These are phyloP conservation scores for Ormosia semicastrata DNA, from an alignment of 306 rosid species.

Conservation along the genomic window DNA sequence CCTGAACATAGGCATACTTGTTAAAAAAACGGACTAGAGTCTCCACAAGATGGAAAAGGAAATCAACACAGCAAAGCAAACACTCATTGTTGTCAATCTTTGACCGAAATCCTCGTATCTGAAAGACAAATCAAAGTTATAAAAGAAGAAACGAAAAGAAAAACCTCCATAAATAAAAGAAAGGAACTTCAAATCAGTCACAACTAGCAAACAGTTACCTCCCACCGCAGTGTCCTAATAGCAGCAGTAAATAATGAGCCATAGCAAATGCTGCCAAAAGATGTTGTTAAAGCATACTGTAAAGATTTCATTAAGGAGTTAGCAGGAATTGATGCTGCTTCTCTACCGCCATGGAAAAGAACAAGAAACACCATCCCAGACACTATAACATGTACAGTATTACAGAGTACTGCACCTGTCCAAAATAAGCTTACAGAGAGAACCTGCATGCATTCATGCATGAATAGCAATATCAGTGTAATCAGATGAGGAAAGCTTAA, in stretches of 20 bases:
- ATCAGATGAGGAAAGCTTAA: slow-evolving; percentile 20
- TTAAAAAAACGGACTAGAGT: slow-evolving; percentile 97
- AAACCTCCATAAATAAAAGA: not conserved
- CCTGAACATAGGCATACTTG: slow-evolving; percentile 99
- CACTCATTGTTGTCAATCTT: slow-evolving; percentile 97
- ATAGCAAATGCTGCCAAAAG: slow-evolving; percentile 97
- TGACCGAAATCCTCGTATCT: slow-evolving; percentile 96
- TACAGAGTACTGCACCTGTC: slow-evolving; percentile 97
- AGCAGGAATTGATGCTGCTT: slow-evolving; percentile 73
- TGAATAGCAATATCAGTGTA: slow-evolving; percentile 31
- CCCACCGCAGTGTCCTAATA: slow-evolving; percentile 92
- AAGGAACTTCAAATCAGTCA: not conserved
- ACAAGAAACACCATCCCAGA: slow-evolving; percentile 99
- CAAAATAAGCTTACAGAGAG: slow-evolving; percentile 91
- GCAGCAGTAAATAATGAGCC: slow-evolving; percentile 98
- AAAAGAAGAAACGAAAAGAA: not conserved
- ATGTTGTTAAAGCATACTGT: slow-evolving; percentile 81
- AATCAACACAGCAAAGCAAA: slow-evolving; percentile 95
- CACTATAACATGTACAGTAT: slow-evolving; percentile 89
- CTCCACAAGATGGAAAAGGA: slow-evolving; percentile 96
- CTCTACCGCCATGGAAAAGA: slow-evolving; percentile 84
- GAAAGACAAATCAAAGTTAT: slow-evolving; percentile 26
- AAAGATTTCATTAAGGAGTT: slow-evolving; percentile 69
- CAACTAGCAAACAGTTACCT: slow-evolving; percentile 44
- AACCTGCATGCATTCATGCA: slow-evolving; percentile 53